phyloP scores from a whole-genome alignment of 2,329 filamentous ascomycete genomes.

The Monilinia laxa region DNA sequence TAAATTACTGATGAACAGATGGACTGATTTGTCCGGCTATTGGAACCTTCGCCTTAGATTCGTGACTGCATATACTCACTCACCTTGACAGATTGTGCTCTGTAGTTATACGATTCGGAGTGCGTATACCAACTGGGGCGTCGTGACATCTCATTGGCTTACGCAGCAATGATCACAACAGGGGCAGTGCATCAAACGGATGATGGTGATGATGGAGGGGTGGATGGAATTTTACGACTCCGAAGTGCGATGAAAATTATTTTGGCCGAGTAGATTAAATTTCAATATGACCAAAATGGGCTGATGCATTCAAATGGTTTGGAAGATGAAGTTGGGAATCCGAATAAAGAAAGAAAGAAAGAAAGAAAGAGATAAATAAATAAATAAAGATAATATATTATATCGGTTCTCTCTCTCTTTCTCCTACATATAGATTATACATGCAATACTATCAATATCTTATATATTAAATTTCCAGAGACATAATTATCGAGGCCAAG shows the following conservation, averaged over 20 bases:
- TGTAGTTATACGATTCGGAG: slow-evolving; percentile 5
- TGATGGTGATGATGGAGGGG: slow-evolving; percentile 9
- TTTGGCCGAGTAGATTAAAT: slow-evolving; percentile 12
- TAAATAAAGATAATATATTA: too few relatives aligned
- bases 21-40: slow-evolving; percentile 11
- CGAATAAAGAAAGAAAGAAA: too few relatives aligned
- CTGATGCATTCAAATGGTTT: neutral
- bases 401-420: too few relatives aligned
- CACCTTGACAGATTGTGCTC: slow-evolving; percentile 15
- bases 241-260: slow-evolving; percentile 1
- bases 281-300: neutral
- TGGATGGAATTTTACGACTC: slow-evolving; percentile 4
- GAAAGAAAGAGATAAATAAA: too few relatives aligned
- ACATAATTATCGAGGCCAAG: neutral
- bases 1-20: slow-evolving; percentile 61
- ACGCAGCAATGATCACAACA: slow-evolving; percentile 14
- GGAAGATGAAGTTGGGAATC: too few relatives aligned
- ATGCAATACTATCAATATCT: too few relatives aligned
- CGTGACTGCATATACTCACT: slow-evolving; percentile 19
- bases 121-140: neutral
- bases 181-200: slow-evolving; percentile 19
- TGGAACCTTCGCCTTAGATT: slow-evolving; percentile 7
- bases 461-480: too few relatives aligned
- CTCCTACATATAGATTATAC: too few relatives aligned
- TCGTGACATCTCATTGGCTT: slow-evolving; percentile 11